Evolutionary conservation across 1,284 basidiomycete species (phyloP), one percentile per base, ranked within the genome.

Genomic region (Sutorius eximius): DNA sequence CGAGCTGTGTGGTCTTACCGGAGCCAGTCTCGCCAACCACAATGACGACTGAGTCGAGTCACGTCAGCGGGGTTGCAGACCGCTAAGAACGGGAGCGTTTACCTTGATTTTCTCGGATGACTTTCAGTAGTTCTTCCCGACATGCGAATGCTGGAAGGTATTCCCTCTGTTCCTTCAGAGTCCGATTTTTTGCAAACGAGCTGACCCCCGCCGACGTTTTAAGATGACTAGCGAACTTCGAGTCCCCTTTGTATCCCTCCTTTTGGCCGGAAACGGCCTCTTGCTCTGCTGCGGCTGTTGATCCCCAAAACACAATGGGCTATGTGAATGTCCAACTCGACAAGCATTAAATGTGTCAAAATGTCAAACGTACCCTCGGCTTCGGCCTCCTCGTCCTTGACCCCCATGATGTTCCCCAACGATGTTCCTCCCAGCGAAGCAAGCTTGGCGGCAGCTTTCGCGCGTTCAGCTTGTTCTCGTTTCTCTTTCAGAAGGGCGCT

Each of bases 111-210:
- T 99, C 97, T 38, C 96, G 83, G 40, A 99, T 85, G 32, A 88
- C 84, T 61, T 83, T 87, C 79, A 99, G 85, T 34, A 99, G 75
- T 49, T 98, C 94, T 67, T 99, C 96, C 41, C 97, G 84, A 65
- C 95, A 97, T 4, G 97, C 97, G 72, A 99, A 99, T 0, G 97
- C 97, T 1, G 97, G 97, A 13, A 99, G 78, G 71, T 95, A 99
- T 71, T 99, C 96, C 60, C 97, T 75, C 71, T 99, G 97, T 72
- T 99, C 89, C 67, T 93, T 95, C 50, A 99, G 75, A 0, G 94
- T 95, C 62, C 95, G 83, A 13, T 70, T 86, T 59, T 81, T 87
- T 12, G 95, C 86, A 66, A 98, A 98, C 6, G 82, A 80, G 61
- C 91, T 95, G 6, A 88, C 87, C 22, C 94, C 92, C 36, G 86